Evolutionary conservation across 306 rosid species (phyloP).

Genomic region (Sechiopsis laciniata): DNA sequence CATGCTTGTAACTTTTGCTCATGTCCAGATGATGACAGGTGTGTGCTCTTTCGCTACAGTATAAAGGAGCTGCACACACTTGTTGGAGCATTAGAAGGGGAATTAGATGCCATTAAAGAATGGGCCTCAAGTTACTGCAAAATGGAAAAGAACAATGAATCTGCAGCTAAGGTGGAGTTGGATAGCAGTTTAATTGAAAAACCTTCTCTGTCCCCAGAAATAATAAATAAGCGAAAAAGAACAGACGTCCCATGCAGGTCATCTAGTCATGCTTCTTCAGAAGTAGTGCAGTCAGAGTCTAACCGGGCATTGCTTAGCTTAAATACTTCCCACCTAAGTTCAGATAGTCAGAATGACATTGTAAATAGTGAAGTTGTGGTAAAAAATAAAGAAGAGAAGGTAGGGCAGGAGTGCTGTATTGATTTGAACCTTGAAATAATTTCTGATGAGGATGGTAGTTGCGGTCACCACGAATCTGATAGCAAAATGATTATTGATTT

Average conservation of each 20-base stretch:
- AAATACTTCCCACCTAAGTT: conserved; percentile 33
- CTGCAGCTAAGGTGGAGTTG: conserved; percentile 30
- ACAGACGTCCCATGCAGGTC: conserved; percentile 39
- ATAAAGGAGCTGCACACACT: conserved; percentile 48
- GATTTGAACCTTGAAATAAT: conserved; percentile 51
- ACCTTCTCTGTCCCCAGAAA: conserved; percentile 32
- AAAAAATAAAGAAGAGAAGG: conserved; percentile 29
- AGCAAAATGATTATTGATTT: conserved; percentile 27
- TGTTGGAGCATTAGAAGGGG: conserved; percentile 67
- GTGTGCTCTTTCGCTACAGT: conserved; percentile 55
- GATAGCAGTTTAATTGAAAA: conserved; percentile 34
- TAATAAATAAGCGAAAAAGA: conserved; percentile 40
- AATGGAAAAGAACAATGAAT: conserved; percentile 25
- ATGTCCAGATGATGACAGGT: conserved; percentile 45
- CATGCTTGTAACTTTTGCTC: conserved; percentile 61
- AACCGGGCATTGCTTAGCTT: conserved; percentile 35
- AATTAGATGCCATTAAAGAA: conserved; percentile 32
- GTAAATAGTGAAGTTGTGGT: conserved; percentile 22
- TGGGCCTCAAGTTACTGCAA: conserved; percentile 37
- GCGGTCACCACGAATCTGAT: conserved; percentile 29
- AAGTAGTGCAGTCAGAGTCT: conserved; percentile 48
- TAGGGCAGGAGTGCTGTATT: conserved; percentile 32
- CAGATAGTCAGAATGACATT: conserved; percentile 37
- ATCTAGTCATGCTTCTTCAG: conserved; percentile 49
- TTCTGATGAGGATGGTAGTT: conserved; percentile 40